phyloP scores from a whole-genome alignment of 2,329 filamentous ascomycete species.

The Mollisia scopiformis region DNA sequence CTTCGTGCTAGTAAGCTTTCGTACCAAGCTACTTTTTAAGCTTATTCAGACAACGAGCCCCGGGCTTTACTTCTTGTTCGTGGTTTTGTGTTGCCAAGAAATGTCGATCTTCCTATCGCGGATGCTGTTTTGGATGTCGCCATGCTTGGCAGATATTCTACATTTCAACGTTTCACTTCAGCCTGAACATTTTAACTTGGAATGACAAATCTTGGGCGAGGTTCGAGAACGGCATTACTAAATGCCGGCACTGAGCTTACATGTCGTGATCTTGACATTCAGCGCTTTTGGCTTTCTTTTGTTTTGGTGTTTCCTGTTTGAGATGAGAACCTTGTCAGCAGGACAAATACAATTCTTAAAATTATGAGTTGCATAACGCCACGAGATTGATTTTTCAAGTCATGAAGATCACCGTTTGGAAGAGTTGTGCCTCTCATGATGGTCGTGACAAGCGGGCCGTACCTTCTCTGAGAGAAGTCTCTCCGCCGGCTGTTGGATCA shows the following conservation, averaged over 20 bases:
- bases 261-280: neutral
- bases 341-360: neutral
- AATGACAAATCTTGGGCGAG: too few species aligned
- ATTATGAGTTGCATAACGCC: neutral
- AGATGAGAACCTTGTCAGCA: neutral
- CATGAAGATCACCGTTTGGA: neutral
- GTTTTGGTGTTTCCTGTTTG: neutral
- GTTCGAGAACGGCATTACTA: neutral
- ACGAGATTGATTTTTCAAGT: neutral
- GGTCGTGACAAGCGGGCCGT: neutral
- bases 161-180: neutral
- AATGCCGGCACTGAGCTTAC: neutral
- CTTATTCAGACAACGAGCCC: neutral
- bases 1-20: neutral
- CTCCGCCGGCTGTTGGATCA: neutral
- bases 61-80: neutral
- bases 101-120: neutral
- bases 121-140: neutral
- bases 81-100: neutral
- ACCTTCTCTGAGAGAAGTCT: neutral
- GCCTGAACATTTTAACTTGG: too few species aligned
- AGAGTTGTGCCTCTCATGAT: neutral
- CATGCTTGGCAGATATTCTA: neutral
- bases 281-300: neutral
- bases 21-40: constrained; percentile 1